Percentiles rank a stretch among this genome's conserved stretches.
Conservation (phyloP, 805 yeast genomes). For the Henningerozyma blattae region DNA sequence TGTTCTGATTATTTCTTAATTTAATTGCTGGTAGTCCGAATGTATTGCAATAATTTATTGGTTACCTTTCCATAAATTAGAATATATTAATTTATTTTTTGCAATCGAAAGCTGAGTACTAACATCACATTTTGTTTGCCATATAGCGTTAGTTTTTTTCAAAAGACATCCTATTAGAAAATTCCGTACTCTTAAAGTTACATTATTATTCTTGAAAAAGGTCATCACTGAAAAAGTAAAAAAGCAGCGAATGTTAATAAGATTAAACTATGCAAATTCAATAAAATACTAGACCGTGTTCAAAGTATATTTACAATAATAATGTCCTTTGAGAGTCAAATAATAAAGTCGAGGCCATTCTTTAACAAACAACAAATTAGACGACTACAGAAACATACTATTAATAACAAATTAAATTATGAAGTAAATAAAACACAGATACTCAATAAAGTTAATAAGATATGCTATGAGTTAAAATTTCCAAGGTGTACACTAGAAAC, state of each 20-base stretch:
- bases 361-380: constrained; percentile 43
- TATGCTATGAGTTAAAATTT: constrained; percentile 43
- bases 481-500: constrained; percentile 63
- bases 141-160: no score
- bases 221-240: no score
- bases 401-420: constrained; percentile 37
- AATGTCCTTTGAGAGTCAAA: constrained; percentile 18
- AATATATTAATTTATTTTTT: no score
- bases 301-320: no score
- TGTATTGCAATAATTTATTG: no score
- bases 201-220: constrained; percentile 10
- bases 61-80: no score
- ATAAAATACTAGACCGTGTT: constrained; percentile 5
- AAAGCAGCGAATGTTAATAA: no score
- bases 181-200: constrained; percentile 8
- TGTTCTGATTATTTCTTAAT: no score
- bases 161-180: neutral
- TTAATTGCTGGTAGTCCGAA: no score
- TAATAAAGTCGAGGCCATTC: constrained; percentile 44
- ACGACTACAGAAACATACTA: constrained; percentile 38
- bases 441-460: constrained; percentile 40
- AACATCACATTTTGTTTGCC: no score
- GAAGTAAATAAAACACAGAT: constrained; percentile 42
- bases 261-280: neutral
- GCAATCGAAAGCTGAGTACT: no score